A percentile compares a stretch with the other conserved stretches of the same genome.
These are phyloP conservation scores for Dactylellina sp. DNA, from an alignment of 2,329 filamentous ascomycete species.

Conservation along the genomic window DNA sequence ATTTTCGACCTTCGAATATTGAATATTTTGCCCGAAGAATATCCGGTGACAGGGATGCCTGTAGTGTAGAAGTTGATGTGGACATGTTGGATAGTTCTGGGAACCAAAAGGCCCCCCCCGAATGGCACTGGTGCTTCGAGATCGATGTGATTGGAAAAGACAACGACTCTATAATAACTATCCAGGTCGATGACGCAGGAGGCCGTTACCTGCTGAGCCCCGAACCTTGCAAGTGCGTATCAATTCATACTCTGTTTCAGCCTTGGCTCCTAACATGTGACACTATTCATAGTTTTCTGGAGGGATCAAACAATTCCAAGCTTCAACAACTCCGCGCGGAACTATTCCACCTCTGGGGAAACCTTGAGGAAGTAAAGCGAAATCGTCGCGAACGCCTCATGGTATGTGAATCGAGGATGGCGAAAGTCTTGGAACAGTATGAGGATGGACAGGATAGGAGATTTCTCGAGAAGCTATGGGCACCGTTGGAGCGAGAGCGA, in stretches of 20 bases:
- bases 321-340: conserved; percentile 25
- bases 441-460: background rate
- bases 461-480: conserved; percentile 19
- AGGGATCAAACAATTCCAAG: conserved; percentile 4
- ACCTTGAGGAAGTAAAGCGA: conserved; percentile 41
- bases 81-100: conserved; percentile 7
- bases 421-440: background rate
- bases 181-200: conserved; percentile 44
- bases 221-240: conserved; percentile 46
- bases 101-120: conserved; percentile 2
- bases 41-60: conserved; percentile 22
- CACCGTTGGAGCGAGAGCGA: background rate
- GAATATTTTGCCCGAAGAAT: conserved; percentile 36
- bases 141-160: conserved; percentile 45
- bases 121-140: conserved; percentile 55
- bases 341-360: conserved; percentile 48
- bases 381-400: conserved; percentile 28
- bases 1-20: conserved; percentile 37
- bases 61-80: conserved; percentile 4
- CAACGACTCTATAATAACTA: conserved; percentile 13
- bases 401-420: background rate
- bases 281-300: conserved; percentile 14
- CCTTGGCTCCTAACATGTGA: background rate
- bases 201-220: conserved; percentile 35
- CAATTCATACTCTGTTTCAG: background rate